A percentile compares a stretch with the other conserved stretches of the same genome.
Conservation (phyloP, 2,329 filamentous ascomycete genomes). For the Purpureocillium lavendulum region DNA sequence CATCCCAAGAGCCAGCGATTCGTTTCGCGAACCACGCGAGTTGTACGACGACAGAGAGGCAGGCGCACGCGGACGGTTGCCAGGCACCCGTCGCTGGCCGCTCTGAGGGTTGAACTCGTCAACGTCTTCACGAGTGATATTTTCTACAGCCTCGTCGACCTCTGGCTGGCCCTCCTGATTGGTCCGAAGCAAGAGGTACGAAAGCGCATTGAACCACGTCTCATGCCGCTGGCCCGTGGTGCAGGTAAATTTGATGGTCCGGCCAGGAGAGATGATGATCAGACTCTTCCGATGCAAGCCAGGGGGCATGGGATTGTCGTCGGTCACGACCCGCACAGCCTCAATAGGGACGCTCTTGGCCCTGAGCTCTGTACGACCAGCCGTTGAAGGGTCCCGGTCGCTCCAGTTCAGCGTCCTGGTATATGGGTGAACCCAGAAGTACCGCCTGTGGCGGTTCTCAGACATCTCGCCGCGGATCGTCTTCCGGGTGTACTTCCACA, state of each 20-base stretch:
- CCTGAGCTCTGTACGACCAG: constrained; percentile 65
- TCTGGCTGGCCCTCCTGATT: constrained; percentile 54
- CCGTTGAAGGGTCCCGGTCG: constrained; percentile 73
- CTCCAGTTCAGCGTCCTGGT: constrained; percentile 97
- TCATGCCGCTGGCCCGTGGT: constrained; percentile 91
- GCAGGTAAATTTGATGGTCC: constrained; percentile 88
- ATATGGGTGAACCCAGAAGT: constrained; percentile 99
- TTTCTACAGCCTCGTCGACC: constrained; percentile 48
- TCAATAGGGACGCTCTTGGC: constrained; percentile 92
- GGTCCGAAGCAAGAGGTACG: constrained; percentile 79
- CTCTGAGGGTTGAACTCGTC: constrained; percentile 75
- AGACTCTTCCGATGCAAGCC: constrained; percentile 92
- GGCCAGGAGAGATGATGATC: constrained; percentile 79
- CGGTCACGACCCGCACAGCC: constrained; percentile 81
- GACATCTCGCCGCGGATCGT: constrained; percentile 84
- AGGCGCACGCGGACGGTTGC: constrained; percentile 43
- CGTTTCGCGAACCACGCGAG: constrained; percentile 61
- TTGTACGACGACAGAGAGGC: constrained; percentile 73
- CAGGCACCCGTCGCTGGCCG: constrained; percentile 21
- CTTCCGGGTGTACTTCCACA: constrained; percentile 98
- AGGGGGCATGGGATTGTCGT: constrained; percentile 92
- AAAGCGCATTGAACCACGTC: constrained; percentile 96
- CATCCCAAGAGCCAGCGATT: constrained; percentile 46
- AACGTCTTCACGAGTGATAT: constrained; percentile 53
- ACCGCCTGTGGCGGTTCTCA: constrained; percentile 81